Conservation (phyloP, 2,329 filamentous ascomycete genomes). For the Ceratocystis cacaofunesta region DNA sequence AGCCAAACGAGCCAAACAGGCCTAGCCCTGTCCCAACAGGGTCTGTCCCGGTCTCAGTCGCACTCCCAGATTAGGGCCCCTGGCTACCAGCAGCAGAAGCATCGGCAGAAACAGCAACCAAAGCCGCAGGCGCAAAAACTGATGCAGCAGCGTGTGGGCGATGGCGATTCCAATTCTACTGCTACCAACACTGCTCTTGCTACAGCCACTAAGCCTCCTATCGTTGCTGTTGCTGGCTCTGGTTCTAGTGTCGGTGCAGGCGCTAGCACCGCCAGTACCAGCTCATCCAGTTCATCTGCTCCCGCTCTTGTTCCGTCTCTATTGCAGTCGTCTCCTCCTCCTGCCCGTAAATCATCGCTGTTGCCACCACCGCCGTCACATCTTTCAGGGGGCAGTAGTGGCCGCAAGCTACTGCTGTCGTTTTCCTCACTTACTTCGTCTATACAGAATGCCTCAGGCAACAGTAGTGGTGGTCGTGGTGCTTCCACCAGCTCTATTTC, state of each 20-base stretch:
- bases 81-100: background rate
- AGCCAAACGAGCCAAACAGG: background rate
- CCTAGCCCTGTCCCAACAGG: background rate
- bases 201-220: background rate
- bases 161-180: no score
- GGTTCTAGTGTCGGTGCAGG: background rate
- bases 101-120: background rate
- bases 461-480: background rate
- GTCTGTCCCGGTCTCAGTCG: background rate
- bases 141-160: no score
- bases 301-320: background rate
- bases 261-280: background rate
- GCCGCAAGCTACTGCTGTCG: background rate
- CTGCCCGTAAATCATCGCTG: background rate
- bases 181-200: no score
- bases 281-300: no score
- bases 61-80: background rate
- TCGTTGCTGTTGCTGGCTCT: background rate
- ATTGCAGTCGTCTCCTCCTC: slow-evolving; percentile 1
- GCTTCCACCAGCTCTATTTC: background rate
- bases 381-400: background rate
- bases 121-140: background rate
- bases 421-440: background rate
- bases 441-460: background rate
- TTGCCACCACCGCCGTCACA: background rate